Evolutionary conservation across 805 yeast species (phyloP).

Genomic region (Schwanniomyces vanrijiae): DNA sequence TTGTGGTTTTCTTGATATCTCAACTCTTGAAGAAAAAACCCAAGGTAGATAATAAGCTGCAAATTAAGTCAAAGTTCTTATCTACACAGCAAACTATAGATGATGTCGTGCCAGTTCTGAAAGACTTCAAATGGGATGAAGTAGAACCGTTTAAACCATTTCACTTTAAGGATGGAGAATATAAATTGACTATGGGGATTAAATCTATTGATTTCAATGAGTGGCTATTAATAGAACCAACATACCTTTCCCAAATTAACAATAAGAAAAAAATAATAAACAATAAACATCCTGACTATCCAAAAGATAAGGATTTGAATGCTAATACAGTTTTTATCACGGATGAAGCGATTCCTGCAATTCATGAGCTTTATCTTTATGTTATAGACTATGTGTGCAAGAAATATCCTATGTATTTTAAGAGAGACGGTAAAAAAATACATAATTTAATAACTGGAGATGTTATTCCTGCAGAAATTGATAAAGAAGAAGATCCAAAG

Average conservation of each 20-base stretch:
- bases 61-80: neutral
- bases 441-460: slow-evolving; percentile 28
- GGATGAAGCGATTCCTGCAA: slow-evolving; percentile 34
- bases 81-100: slow-evolving; percentile 6
- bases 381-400: slow-evolving; percentile 32
- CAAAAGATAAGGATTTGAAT: slow-evolving; percentile 22
- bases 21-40: neutral
- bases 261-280: slow-evolving; percentile 28
- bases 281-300: slow-evolving; percentile 34
- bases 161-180: slow-evolving; percentile 63
- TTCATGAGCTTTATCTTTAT: slow-evolving; percentile 33
- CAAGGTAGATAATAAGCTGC: neutral
- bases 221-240: slow-evolving; percentile 41
- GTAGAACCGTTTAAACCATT: slow-evolving; percentile 23
- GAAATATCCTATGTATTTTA: slow-evolving; percentile 41
- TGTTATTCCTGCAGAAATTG: slow-evolving; percentile 17
- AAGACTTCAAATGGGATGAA: slow-evolving; percentile 27
- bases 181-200: slow-evolving; percentile 65
- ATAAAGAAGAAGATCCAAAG: slow-evolving; percentile 5
- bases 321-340: slow-evolving; percentile 30
- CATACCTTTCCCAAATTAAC: slow-evolving; percentile 25
- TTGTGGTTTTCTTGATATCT: neutral
- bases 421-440: slow-evolving; percentile 14
- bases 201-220: slow-evolving; percentile 37
- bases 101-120: slow-evolving; percentile 15